phyloP scores from a whole-genome alignment of 2,329 filamentous ascomycete species.

The Scleromitrula shiraiana region DNA sequence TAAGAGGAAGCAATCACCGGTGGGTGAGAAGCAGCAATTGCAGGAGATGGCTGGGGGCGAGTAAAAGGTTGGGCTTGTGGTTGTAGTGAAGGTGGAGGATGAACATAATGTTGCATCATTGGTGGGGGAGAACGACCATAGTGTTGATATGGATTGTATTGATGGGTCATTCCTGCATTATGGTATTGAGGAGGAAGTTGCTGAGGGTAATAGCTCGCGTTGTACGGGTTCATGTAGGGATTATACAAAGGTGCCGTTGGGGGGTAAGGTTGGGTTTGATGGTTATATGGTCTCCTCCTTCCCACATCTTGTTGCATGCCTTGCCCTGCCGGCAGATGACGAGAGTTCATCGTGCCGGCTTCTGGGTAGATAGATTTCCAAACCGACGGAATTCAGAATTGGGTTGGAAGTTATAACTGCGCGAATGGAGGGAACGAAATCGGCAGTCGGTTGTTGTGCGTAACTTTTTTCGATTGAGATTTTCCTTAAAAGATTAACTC shows the following conservation, averaged over 20 bases:
- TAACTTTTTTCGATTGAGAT: too few species aligned
- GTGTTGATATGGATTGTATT: slow-evolving; percentile 36
- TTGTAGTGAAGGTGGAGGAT: slow-evolving; percentile 27
- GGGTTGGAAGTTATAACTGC: slow-evolving; percentile 15
- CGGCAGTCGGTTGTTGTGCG: too few species aligned
- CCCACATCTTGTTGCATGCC: slow-evolving; percentile 33
- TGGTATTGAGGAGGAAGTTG: slow-evolving; percentile 54
- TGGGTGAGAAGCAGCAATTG: slow-evolving; percentile 48
- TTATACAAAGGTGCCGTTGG: slow-evolving; percentile 39
- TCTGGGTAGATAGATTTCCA: slow-evolving; percentile 40
- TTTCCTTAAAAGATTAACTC: too few species aligned
- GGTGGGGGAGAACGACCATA: slow-evolving; percentile 43
- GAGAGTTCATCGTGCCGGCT: slow-evolving; percentile 69
- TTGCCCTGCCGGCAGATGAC: slow-evolving; percentile 72
- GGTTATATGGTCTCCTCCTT: slow-evolving; percentile 28
- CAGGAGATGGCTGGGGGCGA: slow-evolving; percentile 45
- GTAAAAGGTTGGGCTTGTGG: slow-evolving; percentile 33
- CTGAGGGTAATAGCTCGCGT: slow-evolving; percentile 42
- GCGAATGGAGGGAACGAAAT: too few species aligned
- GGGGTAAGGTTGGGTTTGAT: slow-evolving; percentile 37
- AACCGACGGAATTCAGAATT: slow-evolving; percentile 21
- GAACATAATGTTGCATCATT: slow-evolving; percentile 46
- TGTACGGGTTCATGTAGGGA: slow-evolving; percentile 43
- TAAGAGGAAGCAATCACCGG: slow-evolving; percentile 33
- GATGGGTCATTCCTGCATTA: slow-evolving; percentile 39